Base-by-base conservation (phyloP, 257 asterid species). In the Paraleonurus japonicus region DNA sequence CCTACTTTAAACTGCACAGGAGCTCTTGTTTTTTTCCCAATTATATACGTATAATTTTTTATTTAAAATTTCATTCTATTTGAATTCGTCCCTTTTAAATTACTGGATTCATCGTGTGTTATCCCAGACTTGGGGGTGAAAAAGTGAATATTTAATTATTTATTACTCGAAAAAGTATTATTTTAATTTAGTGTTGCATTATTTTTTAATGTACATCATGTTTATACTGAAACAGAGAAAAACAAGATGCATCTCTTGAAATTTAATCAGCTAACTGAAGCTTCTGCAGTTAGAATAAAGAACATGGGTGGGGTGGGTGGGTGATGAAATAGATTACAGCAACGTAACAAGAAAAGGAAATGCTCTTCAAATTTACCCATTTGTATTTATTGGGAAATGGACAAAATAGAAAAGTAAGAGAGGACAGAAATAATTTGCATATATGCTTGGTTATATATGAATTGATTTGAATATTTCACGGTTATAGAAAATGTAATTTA, bases 301-400 rank as follows among this genome's bases (percentile, higher is more conserved):
- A 27, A 7, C 4, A 22, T 16, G 9, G 12, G 12, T 3, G 35
- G 23, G 64, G 2, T 16, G 47, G 15, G 17, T 2, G 33, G 5
- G 33, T 2, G 19, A 60, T 43, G 68, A 39, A 70, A 57, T 39
- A 12, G 60, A 55, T 20, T 1, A 0, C 23, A 48, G 61, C 53
- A 67, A 10, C 54, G 57, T 53, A 75, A 71, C 11, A 39, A 68
- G 76, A 63, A 73, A 69, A 76, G 58, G 76, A 79, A 76, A 76
- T 53, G 63, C 13, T 5, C 0, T 59, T 22, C 23, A 30, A 16
- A 32, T 48, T 72, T 53, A 63, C 65, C 71, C 45, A 10, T 30
- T 47, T 50, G 16, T 63, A 24, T 62, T 62, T 22, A 63, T 62
- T 50, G 43, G 65, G 71, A 72, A 63, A 63, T 62, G 47, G 71